Base-by-base conservation (phyloP, 1,284 basidiomycete species). In the Cystobasidiaceae sp. region DNA sequence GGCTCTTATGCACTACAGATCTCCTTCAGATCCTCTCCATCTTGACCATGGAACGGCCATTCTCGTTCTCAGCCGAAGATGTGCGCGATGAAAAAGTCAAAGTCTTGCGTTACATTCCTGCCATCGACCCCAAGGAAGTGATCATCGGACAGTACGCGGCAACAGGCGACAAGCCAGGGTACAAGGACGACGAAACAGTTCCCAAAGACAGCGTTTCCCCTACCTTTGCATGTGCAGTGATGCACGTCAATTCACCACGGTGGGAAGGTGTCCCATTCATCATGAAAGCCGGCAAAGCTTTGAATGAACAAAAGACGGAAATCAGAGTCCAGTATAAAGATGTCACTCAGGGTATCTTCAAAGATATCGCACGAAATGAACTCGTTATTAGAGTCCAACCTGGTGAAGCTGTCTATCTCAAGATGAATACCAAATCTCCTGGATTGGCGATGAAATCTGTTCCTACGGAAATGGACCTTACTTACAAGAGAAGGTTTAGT, bases 211-310 rank as follows among this genome's bases (percentile, higher is more conserved):
- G 93, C 46, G 84, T 85, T 54, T 94, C 91, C 79, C 93, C 93
- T 5, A 97, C 93, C 2, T 97, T 86, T 74, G 92, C 93, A 55
- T 90, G 90, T 4, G 85, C 86, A 61, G 88, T 88, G 8, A 81
- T 96, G 30, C 88, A 85, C 84, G 90, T 97, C 77, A 84, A 94
- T 80, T 94, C 92, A 78, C 91, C 90, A 1, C 82, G 93, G 69
- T 97, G 93, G 93, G 93, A 97, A 77, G 93, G 93, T 68, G 93
- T 97, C 2, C 93, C 93, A 0, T 97, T 97, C 81, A 91, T 97
- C 74, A 83, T 97, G 74, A 96, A 93, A 80, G 93, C 93, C 32
- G 93, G 93, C 66, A 97, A 97, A 83, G 92, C 93, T 9, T 80
- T 97, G 67, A 94, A 96, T 80, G 93, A 96, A 79, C 88, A 90